Base-by-base conservation (phyloP, 768 basidiomycete genomes). In the Baorangia bicolor region DNA sequence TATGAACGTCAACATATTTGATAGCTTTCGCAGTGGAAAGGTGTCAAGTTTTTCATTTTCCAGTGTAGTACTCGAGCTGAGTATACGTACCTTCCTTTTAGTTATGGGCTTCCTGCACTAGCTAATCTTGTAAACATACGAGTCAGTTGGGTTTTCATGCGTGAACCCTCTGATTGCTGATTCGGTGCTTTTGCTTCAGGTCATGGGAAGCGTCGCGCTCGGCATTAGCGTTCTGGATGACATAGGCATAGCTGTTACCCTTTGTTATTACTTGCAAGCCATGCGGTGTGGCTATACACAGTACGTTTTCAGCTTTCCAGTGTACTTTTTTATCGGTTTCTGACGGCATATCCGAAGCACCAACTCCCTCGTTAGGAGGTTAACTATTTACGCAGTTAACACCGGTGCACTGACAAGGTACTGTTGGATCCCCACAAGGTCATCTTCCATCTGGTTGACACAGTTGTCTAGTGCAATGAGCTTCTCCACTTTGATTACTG, bases 351-450 rank as follows among this genome's bases (percentile, higher is more conserved):
- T 28, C 1, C 14, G 2, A 63, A 86, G 84, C 48, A 77, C 80
- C 28, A 78, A 86, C 65, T 76, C 81, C 1, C 69, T 86, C n/a
- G 77, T 87, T 34, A 83, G 80, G 56, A 75, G 63, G 3, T 69
- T 88, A 30, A 82, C 74, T 9, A 61, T 83, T n/a, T 85, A 85
- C 55, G 84, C 85, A 16, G 70, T 87, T 40, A 85, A 82, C 57
- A 87, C 85, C 0, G 86, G 86, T 20, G 71, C 74, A 6, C 49
- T 89, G 35, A 87, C 86, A n/a, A 83, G 82, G 86, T 81, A 62
- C 12, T 47, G 56, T 60, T 40, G 4, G 21, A 11, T 13, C 9
- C 20, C 18, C 21, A 34, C 31, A 35, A 14, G 34, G 14, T 37
- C 47, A 12, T 25, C 37, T 40, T 44, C 16, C 10, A 21, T 16